phyloP scores from a whole-genome alignment of 768 basidiomycete species.

The Tulasnella sp. region DNA sequence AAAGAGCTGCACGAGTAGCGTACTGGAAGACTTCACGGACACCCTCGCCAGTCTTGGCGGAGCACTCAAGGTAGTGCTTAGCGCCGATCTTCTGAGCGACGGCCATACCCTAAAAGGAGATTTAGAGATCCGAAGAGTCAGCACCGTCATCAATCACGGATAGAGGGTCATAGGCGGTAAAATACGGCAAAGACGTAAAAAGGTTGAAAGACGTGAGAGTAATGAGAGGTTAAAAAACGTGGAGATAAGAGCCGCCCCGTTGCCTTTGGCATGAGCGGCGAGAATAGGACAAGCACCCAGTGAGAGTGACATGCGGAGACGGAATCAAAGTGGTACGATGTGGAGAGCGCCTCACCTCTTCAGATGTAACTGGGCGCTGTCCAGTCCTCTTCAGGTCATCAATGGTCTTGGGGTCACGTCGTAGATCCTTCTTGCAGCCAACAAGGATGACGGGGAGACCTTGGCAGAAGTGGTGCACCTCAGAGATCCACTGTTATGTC shows the following conservation, averaged over 20 bases:
- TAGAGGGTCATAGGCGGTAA: neutral
- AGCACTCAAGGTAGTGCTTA: constrained; percentile 96
- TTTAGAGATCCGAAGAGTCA: neutral
- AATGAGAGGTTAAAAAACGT: constrained; percentile 9
- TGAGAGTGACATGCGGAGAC: constrained; percentile 7
- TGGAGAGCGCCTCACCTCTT: constrained; percentile 63
- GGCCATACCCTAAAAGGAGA: constrained; percentile 73
- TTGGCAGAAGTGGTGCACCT: constrained; percentile 97
- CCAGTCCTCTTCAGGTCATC: constrained; percentile 93
- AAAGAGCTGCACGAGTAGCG: constrained; percentile 89
- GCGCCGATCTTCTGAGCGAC: constrained; percentile 97
- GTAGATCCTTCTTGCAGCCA: constrained; percentile 98
- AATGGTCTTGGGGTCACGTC: constrained; percentile 89
- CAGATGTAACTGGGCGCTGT: constrained; percentile 91
- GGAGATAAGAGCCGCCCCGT: neutral
- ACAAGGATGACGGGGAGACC: constrained; percentile 95
- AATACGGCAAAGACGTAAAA: constrained; percentile 16
- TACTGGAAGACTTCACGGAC: constrained; percentile 99
- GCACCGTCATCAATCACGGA: neutral
- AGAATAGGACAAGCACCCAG: neutral
- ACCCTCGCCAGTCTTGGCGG: constrained; percentile 93
- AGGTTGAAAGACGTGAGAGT: constrained; percentile 15
- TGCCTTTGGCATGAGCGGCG: neutral
- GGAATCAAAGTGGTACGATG: constrained; percentile 5
- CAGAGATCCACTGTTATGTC: constrained; percentile 85